Percentiles rank a stretch among this genome's conserved stretches.
phyloP scores from a whole-genome alignment of 768 basidiomycete genomes.

The Tephrocybe sp. region DNA sequence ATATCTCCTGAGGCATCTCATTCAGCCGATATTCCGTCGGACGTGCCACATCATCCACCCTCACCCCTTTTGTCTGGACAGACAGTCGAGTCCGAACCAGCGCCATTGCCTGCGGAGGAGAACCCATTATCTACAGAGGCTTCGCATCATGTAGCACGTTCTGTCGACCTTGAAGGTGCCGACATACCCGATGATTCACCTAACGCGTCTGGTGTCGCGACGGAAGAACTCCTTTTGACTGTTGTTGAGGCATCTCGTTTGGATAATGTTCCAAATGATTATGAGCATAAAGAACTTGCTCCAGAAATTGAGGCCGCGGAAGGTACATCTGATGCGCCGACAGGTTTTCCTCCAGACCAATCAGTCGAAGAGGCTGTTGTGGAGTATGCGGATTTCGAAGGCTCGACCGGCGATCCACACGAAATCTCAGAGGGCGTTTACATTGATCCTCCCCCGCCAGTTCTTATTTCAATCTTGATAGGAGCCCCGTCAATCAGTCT shows the following conservation, averaged over 20 bases:
- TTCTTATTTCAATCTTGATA: slow-evolving; percentile 47
- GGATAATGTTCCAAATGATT: background rate
- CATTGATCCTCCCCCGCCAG: slow-evolving; percentile 73
- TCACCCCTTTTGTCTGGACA: background rate
- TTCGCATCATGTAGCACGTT: background rate
- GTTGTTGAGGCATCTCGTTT: too few species aligned
- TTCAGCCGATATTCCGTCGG: background rate
- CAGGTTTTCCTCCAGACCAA: background rate
- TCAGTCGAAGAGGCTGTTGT: background rate
- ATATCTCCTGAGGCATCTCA: background rate
- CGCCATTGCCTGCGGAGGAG: background rate
- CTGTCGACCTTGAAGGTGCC: background rate
- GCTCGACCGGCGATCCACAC: slow-evolving; percentile 44
- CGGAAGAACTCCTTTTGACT: background rate
- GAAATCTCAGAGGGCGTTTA: slow-evolving; percentile 66
- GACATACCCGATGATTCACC: background rate
- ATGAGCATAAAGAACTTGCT: background rate
- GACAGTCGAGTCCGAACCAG: background rate
- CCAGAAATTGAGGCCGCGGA: background rate
- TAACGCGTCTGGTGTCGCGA: background rate
- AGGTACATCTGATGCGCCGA: background rate
- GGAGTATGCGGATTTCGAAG: slow-evolving; percentile 1
- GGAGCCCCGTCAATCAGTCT: slow-evolving; percentile 42
- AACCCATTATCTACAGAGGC: background rate
- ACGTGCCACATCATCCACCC: background rate